Conservation (phyloP, 1,284 basidiomycete genomes). For the Moesziomyces antarcticus region DNA sequence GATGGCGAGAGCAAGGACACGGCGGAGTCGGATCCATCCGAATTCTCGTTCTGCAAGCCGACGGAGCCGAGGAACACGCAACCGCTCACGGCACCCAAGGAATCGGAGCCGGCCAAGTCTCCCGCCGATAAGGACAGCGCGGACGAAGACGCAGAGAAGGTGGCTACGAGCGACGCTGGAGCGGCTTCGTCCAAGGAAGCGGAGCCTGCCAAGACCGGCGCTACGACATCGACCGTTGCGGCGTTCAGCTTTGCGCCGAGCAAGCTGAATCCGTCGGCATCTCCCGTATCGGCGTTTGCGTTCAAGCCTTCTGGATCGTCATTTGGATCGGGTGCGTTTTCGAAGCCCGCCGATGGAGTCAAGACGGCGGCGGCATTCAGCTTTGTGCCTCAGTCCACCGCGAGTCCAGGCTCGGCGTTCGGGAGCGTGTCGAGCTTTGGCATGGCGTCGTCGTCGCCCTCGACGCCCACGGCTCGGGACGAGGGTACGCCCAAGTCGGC, state of each 20-base stretch:
- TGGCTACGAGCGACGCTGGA: constrained; percentile 1
- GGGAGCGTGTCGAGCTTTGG: constrained; percentile 16
- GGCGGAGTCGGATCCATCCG: constrained; percentile 14
- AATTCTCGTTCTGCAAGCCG: constrained; percentile 32
- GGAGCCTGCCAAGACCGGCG: neutral
- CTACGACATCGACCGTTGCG: constrained; percentile 5
- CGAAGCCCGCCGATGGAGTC: constrained; percentile 6
- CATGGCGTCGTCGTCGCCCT: constrained; percentile 1
- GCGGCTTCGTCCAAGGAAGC: neutral
- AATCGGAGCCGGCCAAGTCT: constrained; percentile 2
- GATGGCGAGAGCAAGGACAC: constrained; percentile 1
- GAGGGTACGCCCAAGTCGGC: constrained; percentile 14
- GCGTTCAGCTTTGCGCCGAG: constrained; percentile 35
- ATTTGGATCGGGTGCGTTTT: constrained; percentile 38
- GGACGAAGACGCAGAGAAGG: constrained; percentile 1
- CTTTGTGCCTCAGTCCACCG: constrained; percentile 17
- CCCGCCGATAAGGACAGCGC: neutral
- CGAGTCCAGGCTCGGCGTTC: constrained; percentile 7
- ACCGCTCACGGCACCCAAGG: constrained; percentile 13
- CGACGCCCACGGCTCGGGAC: neutral
- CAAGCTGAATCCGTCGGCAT: constrained; percentile 21
- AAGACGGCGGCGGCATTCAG: constrained; percentile 26
- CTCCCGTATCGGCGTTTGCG: constrained; percentile 26
- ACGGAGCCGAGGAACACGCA: constrained; percentile 30
- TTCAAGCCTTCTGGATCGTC: constrained; percentile 23